A percentile compares a stretch with the other conserved stretches of the same genome.
These are phyloP conservation scores for Agaricus blazei DNA, from an alignment of 768 basidiomycete species.

Conservation along the genomic window DNA sequence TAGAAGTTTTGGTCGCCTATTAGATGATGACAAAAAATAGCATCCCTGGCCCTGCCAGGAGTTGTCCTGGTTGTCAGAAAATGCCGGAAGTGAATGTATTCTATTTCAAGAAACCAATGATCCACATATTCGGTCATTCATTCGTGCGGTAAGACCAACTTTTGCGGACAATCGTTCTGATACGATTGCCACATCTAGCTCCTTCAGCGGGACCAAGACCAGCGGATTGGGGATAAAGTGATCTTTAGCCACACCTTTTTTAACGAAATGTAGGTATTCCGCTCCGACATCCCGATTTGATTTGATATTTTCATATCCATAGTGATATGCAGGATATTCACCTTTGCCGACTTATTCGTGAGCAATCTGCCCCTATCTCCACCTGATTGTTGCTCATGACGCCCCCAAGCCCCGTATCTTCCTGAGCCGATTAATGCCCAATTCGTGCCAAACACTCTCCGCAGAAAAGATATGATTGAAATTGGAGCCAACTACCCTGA, in stretches of 20 bases:
- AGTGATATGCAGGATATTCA: conserved; percentile 1
- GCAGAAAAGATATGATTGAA: neutral
- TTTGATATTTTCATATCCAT: neutral
- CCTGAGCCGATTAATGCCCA: neutral
- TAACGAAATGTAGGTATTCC: neutral
- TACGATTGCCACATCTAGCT: neutral
- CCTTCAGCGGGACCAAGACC: neutral
- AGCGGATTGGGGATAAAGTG: neutral
- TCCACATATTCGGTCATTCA: neutral
- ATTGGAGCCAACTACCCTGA: neutral
- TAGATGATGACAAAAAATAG: neutral
- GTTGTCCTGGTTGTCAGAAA: neutral
- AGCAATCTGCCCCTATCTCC: neutral
- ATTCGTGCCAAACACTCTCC: neutral
- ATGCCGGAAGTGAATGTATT: neutral
- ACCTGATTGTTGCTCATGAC: neutral
- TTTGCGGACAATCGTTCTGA: neutral
- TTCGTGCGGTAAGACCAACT: neutral
- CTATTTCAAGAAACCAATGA: neutral
- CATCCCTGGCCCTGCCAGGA: conserved; percentile 2
- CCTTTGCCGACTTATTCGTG: neutral
- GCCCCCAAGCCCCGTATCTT: neutral
- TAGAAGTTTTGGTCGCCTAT: neutral
- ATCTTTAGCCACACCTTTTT: conserved; percentile 2
- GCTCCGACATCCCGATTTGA: neutral